Evolutionary conservation across 164 flowering plant genomes (phyloP).

Genomic region (Stephania cephalantha): DNA sequence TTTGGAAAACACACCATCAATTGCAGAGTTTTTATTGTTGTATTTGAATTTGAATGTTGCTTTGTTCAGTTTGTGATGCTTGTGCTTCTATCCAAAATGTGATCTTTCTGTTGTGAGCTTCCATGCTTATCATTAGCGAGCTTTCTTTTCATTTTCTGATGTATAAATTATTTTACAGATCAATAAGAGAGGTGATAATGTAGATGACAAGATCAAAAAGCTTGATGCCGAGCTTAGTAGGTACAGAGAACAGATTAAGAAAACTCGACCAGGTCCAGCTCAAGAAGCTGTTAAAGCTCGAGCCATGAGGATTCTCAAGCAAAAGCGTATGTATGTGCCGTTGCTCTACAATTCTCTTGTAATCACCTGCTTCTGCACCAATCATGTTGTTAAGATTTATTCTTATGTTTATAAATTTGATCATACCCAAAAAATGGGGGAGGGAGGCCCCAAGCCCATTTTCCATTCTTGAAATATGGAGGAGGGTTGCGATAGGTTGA

Average conservation of each 20-base stretch:
- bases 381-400: neutral
- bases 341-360: neutral
- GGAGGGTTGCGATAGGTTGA: no score
- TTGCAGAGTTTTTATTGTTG: no score
- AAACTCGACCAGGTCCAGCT: conserved; percentile 94
- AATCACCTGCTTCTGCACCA: neutral
- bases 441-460: no score
- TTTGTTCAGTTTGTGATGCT: neutral
- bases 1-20: no score
- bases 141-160: conserved; percentile 1
- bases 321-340: conserved; percentile 69
- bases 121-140: neutral
- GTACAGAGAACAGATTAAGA: conserved; percentile 84
- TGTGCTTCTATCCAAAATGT: neutral
- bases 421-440: no score
- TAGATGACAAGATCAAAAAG: conserved; percentile 86
- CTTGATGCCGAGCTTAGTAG: conserved; percentile 79
- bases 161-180: conserved; percentile 37
- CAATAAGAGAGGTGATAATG: conserved; percentile 79
- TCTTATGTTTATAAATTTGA: neutral
- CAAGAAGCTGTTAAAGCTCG: conserved; percentile 97
- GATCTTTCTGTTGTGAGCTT: neutral
- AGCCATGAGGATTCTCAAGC: conserved; percentile 95
- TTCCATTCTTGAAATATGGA: no score
- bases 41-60: neutral